These are phyloP conservation scores for Arthrobotrys musiformis DNA, from an alignment of 2,329 filamentous ascomycete genomes.

Conservation along the genomic window DNA sequence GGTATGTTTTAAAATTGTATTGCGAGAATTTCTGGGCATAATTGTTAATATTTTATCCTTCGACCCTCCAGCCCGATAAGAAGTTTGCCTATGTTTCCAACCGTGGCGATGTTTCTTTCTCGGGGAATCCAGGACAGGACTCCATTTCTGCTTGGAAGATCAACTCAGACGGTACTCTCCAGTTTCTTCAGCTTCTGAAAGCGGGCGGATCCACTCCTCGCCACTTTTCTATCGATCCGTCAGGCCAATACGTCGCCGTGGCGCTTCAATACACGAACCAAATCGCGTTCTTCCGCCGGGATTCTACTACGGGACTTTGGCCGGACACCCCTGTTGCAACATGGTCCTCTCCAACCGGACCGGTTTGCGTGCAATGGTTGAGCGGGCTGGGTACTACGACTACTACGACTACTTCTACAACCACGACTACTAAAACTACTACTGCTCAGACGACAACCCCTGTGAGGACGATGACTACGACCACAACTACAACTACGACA, in stretches of 20 bases:
- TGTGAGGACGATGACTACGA: not conserved
- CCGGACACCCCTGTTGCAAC: conserved; percentile 32
- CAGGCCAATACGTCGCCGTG: conserved; percentile 73
- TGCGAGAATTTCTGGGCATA: not conserved
- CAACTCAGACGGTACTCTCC: conserved; percentile 69
- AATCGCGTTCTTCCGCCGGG: conserved; percentile 72
- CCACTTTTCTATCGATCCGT: conserved; percentile 74
- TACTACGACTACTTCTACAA: conserved; percentile 13
- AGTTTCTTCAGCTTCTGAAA: conserved; percentile 69
- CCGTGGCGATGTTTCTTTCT: conserved; percentile 71
- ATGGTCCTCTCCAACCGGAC: conserved; percentile 24
- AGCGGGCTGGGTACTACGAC: not conserved
- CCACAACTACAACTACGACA: not conserved
- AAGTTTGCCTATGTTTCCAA: conserved; percentile 75
- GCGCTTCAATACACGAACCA: conserved; percentile 72
- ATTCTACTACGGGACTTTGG: conserved; percentile 69
- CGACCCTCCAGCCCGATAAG: conserved; percentile 67
- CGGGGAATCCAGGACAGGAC: conserved; percentile 67
- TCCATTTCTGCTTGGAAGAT: conserved; percentile 73
- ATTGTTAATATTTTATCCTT: conserved; percentile 17
- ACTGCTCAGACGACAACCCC: not conserved
- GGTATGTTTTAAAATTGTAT: conserved; percentile 64
- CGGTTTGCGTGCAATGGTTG: conserved; percentile 41
- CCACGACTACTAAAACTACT: not conserved
- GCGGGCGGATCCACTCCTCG: conserved; percentile 74